Conservation (phyloP, 23 red algal species). For the Cyanidioschyzon merolae region DNA sequence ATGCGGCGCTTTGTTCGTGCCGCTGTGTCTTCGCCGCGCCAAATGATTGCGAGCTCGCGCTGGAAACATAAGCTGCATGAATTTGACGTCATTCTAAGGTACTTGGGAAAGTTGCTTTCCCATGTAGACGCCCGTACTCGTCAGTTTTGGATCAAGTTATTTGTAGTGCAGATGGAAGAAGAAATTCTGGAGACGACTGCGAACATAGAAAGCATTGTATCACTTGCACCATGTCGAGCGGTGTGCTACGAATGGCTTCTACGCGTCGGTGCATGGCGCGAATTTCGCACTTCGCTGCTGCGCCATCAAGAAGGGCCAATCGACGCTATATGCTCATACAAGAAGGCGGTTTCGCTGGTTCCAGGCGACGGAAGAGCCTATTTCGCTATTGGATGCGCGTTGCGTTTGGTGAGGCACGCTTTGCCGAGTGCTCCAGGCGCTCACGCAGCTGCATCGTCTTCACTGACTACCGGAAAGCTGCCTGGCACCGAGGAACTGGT, state of each 20-base stretch:
- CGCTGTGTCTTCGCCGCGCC: not conserved
- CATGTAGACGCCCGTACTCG: not conserved
- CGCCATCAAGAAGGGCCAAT: not conserved
- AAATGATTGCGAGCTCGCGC: not conserved
- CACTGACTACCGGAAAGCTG: no score
- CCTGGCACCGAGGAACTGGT: not conserved
- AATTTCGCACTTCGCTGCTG: not conserved
- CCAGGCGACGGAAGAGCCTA: not conserved
- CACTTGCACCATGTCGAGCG: not conserved
- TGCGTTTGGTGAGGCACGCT: no score
- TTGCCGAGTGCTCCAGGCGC: no score
- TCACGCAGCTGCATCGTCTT: no score
- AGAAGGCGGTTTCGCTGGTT: not conserved
- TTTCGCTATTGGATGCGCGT: not conserved
- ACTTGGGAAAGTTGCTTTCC: not conserved
- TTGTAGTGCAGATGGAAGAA: not conserved
- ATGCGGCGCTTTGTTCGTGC: not conserved
- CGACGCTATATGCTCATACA: not conserved
- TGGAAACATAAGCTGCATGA: not conserved
- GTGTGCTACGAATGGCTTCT: not conserved
- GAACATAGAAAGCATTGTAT: not conserved
- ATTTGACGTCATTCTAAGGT: not conserved
- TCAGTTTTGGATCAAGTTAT: not conserved
- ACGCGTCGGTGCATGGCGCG: not conserved
- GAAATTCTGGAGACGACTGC: not conserved